A percentile compares a stretch with the other conserved stretches of the same genome.
These are phyloP conservation scores for Podospora comata DNA, from an alignment of 495 filamentous ascomycete genomes.

Conservation along the genomic window DNA sequence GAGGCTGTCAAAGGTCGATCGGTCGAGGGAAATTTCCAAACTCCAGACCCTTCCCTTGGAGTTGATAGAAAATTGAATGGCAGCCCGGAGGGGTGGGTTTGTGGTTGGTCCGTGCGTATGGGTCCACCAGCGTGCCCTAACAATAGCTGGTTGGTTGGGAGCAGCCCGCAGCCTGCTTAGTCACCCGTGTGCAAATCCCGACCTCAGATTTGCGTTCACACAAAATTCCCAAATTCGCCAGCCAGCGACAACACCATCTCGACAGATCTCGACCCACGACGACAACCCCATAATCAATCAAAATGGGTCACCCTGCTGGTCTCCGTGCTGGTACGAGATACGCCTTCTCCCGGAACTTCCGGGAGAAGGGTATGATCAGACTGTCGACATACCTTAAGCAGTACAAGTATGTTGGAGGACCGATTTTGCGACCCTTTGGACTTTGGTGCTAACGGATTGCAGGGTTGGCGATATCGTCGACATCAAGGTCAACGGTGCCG, in stretches of 20 bases:
- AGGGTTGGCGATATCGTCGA: constrained; percentile 98
- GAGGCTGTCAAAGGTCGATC: constrained; percentile 35
- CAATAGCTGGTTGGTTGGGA: constrained; percentile 13
- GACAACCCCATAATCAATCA: constrained; percentile 40
- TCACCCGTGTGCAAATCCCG: constrained; percentile 30
- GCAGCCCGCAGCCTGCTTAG: constrained; percentile 28
- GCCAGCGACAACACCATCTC: constrained; percentile 33
- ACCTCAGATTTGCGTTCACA: constrained; percentile 34
- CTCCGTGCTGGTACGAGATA: constrained; percentile 92
- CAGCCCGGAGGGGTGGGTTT: constrained; percentile 32
- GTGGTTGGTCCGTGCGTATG: constrained; percentile 39
- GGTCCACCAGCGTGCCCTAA: constrained; percentile 32
- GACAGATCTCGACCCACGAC: constrained; percentile 39
- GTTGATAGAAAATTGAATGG: constrained; percentile 28
- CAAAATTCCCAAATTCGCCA: constrained; percentile 34
- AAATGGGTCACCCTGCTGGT: constrained; percentile 96
- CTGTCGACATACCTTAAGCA: constrained; percentile 87
- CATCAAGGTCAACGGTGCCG: constrained; percentile 93
- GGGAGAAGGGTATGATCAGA: constrained; percentile 85
- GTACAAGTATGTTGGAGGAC: constrained; percentile 64
- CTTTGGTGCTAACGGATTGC: constrained; percentile 32
- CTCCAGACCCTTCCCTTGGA: not conserved
- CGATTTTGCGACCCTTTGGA: not conserved
- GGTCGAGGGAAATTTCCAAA: constrained; percentile 30
- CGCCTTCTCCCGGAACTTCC: constrained; percentile 91